Evolutionary conservation across 2,329 filamentous ascomycete genomes (phyloP).

Genomic region (Xylariales sp.): DNA sequence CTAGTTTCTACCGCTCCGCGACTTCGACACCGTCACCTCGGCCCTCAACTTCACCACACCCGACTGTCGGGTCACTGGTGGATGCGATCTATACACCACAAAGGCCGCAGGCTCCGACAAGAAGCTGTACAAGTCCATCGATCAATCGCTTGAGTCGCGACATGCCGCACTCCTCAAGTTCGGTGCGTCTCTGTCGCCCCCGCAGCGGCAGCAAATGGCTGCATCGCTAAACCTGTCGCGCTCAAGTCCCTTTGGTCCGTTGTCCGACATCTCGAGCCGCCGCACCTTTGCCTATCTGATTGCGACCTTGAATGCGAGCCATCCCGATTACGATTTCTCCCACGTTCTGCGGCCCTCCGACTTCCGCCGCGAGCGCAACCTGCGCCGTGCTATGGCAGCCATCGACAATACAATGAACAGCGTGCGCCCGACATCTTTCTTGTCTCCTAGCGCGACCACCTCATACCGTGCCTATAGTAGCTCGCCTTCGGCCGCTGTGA

Average conservation of each 20-base stretch:
- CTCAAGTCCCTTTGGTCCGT: slow-evolving; percentile 84
- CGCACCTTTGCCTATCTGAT: slow-evolving; percentile 95
- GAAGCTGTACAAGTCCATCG: slow-evolving; percentile 95
- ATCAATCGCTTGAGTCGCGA: slow-evolving; percentile 83
- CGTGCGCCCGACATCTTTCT: slow-evolving; percentile 57
- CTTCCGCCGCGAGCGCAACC: slow-evolving; percentile 77
- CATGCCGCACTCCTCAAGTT: slow-evolving; percentile 84
- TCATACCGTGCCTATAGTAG: slow-evolving; percentile 33
- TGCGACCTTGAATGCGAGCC: slow-evolving; percentile 91
- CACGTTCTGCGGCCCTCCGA: slow-evolving; percentile 84
- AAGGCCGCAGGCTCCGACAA: slow-evolving; percentile 94
- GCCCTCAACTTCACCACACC: slow-evolving; percentile 94
- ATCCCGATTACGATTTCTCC: slow-evolving; percentile 96
- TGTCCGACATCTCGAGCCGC: slow-evolving; percentile 83
- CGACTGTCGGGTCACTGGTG: slow-evolving; percentile 86
- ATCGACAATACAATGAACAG: slow-evolving; percentile 86
- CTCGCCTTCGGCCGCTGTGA: slow-evolving; percentile 31
- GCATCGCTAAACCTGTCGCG: slow-evolving; percentile 70
- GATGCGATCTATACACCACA: slow-evolving; percentile 95
- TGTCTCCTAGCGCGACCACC: slow-evolving; percentile 31
- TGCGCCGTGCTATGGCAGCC: slow-evolving; percentile 78
- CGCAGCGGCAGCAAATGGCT: slow-evolving; percentile 67
- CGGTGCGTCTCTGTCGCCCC: slow-evolving; percentile 81
- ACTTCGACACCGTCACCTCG: slow-evolving; percentile 87
- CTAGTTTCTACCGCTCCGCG: slow-evolving; percentile 85